Conservation (phyloP, 805 yeast species). For the Ogataea ramenticola region DNA sequence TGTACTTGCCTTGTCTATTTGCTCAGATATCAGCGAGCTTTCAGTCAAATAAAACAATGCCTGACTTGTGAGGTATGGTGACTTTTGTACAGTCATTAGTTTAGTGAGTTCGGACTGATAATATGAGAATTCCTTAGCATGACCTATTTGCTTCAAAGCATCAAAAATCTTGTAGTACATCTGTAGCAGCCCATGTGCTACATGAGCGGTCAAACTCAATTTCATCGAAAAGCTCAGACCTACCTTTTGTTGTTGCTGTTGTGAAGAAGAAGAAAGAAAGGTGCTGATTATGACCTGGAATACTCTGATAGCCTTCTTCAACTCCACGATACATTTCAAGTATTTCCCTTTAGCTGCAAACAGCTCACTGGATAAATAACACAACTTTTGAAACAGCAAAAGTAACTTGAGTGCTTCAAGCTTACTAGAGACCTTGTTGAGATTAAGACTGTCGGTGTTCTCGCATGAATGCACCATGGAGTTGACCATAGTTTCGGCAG, state of each 20-base stretch:
- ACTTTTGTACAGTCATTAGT: neutral
- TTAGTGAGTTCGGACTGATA: neutral
- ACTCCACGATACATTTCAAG: slow-evolving; percentile 28
- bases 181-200: slow-evolving; percentile 15
- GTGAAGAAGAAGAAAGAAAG: slow-evolving; percentile 10
- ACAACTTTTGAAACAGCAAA: slow-evolving; percentile 28
- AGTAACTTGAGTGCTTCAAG: slow-evolving; percentile 11
- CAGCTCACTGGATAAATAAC: slow-evolving; percentile 24
- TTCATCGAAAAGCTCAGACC: slow-evolving; percentile 16
- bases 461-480: slow-evolving; percentile 19
- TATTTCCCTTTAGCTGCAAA: slow-evolving; percentile 4
- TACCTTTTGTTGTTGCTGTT: slow-evolving; percentile 4
- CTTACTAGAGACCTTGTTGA: slow-evolving; percentile 16
- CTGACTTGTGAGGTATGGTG: slow-evolving; percentile 3
- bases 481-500: slow-evolving; percentile 19
- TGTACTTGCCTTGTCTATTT: slow-evolving; percentile 7
- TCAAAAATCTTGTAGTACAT: neutral
- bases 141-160: neutral
- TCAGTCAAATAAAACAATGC: slow-evolving; percentile 23
- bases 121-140: neutral
- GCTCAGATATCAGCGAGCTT: slow-evolving; percentile 4
- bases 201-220: slow-evolving; percentile 25
- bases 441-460: slow-evolving; percentile 24
- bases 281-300: slow-evolving; percentile 46
- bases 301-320: slow-evolving; percentile 44